These are phyloP conservation scores for Phytomonas francai DNA, from an alignment of 208 protist genomes.

Conservation along the genomic window DNA sequence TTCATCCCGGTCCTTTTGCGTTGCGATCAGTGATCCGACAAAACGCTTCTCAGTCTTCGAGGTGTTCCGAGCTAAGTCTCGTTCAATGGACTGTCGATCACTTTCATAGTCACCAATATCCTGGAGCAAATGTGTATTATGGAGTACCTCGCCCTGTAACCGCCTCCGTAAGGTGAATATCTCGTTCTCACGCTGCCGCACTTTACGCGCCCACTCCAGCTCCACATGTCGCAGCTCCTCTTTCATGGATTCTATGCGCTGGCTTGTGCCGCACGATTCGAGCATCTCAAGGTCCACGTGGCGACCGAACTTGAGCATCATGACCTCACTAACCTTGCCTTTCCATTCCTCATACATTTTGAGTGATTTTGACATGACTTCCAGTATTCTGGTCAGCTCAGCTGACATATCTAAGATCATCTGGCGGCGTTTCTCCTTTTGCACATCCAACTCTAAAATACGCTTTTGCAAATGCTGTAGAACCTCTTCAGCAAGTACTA, in stretches of 20 bases:
- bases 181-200: constrained; percentile 54
- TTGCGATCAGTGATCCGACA: constrained; percentile 63
- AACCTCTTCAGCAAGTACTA: constrained; percentile 71
- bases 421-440: constrained; percentile 54
- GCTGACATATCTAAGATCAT: constrained; percentile 43
- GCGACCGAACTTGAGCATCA: constrained; percentile 94
- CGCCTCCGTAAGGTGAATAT: constrained; percentile 60
- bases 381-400: constrained; percentile 61
- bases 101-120: constrained; percentile 72
- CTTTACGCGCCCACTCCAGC: constrained; percentile 55
- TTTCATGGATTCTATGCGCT: constrained; percentile 84
- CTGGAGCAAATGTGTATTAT: constrained; percentile 87
- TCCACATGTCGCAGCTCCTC: constrained; percentile 83
- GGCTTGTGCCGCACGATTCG: constrained; percentile 79
- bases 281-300: constrained; percentile 90
- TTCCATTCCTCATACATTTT: constrained; percentile 74
- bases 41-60: constrained; percentile 65
- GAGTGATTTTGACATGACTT: constrained; percentile 59
- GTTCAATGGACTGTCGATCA: constrained; percentile 73
- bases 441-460: constrained; percentile 67
- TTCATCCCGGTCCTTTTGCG: constrained; percentile 62
- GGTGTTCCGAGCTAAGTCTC: constrained; percentile 57
- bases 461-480: constrained; percentile 56
- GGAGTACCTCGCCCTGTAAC: constrained; percentile 50
- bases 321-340: constrained; percentile 86